Evolutionary conservation across 1,284 basidiomycete species (phyloP).

Genomic region (Ustilago xerochloae): DNA sequence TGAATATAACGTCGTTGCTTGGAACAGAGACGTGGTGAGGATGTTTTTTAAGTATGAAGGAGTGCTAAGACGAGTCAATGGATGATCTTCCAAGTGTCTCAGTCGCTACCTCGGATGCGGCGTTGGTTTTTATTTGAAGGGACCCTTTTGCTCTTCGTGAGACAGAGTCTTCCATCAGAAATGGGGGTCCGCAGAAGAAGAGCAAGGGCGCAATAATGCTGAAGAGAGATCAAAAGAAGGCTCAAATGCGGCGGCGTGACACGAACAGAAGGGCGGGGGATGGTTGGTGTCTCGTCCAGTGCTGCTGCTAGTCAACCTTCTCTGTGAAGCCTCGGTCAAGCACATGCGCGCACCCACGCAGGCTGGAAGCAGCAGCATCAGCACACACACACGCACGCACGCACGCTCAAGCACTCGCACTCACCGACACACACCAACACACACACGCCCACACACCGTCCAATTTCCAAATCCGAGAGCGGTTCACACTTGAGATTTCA

Average conservation of each 20-base stretch:
- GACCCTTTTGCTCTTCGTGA: neutral
- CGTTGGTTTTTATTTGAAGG: neutral
- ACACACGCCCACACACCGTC: conserved; percentile 5
- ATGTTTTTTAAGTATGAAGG: no score
- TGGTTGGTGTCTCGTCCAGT: neutral
- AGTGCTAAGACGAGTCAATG: no score
- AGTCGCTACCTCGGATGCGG: neutral
- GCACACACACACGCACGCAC: neutral
- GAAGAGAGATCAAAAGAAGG: no score
- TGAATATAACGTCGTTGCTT: no score
- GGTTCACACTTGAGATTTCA: neutral
- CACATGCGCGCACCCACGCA: neutral
- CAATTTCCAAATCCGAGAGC: conserved; percentile 1
- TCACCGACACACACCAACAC: conserved; percentile 3
- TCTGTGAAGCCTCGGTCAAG: neutral
- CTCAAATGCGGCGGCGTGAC: no score
- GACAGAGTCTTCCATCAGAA: neutral
- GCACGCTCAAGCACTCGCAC: neutral
- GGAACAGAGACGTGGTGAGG: no score
- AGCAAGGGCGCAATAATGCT: neutral
- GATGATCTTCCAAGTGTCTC: neutral
- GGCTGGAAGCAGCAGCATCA: neutral
- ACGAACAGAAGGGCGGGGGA: neutral
- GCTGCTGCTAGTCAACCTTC: neutral
- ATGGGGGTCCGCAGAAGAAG: neutral